phyloP scores from a whole-genome alignment of 192 early-diverging fungal genomes.

The Helicostylum pulchrum region DNA sequence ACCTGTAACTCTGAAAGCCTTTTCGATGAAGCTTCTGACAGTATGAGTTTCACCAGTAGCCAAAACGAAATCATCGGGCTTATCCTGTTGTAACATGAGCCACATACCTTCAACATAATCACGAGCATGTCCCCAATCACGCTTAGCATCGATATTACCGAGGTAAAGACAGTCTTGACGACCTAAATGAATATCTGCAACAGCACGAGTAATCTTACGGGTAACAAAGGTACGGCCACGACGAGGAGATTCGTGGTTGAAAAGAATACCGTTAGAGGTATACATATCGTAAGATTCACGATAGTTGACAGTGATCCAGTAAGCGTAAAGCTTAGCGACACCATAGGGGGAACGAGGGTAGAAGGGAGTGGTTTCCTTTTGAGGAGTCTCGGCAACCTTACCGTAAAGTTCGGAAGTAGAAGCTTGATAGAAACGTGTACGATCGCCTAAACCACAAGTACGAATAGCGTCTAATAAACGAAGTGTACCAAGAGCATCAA shows the following conservation, averaged over 20 bases:
- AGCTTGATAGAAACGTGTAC: slow-evolving; percentile 63
- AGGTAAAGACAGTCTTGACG: slow-evolving; percentile 67
- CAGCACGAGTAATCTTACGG: slow-evolving; percentile 74
- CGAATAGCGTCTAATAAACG: slow-evolving; percentile 76
- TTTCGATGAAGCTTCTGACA: slow-evolving; percentile 76
- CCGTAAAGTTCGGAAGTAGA: slow-evolving; percentile 76
- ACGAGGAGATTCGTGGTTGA: slow-evolving; percentile 76
- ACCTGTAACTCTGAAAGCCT: slow-evolving; percentile 64
- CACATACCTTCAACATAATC: slow-evolving; percentile 82
- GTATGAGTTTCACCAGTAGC: slow-evolving; percentile 81
- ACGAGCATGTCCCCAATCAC: slow-evolving; percentile 81
- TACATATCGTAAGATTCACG: slow-evolving; percentile 77
- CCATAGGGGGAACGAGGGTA: slow-evolving; percentile 81
- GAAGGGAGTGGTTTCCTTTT: slow-evolving; percentile 79
- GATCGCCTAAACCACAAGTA: slow-evolving; percentile 62
- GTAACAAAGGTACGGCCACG: slow-evolving; percentile 77
- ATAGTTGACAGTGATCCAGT: slow-evolving; percentile 81
- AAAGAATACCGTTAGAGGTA: slow-evolving; percentile 75
- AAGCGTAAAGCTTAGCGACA: slow-evolving; percentile 81
- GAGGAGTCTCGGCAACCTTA: slow-evolving; percentile 72
- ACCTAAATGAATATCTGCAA: slow-evolving; percentile 68
- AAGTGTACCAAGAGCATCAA: slow-evolving; percentile 75
- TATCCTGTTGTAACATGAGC: slow-evolving; percentile 76
- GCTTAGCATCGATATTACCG: slow-evolving; percentile 74
- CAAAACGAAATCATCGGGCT: slow-evolving; percentile 70